Conservation (phyloP, 495 filamentous ascomycete species). For the Ascodesmis nigricans region DNA sequence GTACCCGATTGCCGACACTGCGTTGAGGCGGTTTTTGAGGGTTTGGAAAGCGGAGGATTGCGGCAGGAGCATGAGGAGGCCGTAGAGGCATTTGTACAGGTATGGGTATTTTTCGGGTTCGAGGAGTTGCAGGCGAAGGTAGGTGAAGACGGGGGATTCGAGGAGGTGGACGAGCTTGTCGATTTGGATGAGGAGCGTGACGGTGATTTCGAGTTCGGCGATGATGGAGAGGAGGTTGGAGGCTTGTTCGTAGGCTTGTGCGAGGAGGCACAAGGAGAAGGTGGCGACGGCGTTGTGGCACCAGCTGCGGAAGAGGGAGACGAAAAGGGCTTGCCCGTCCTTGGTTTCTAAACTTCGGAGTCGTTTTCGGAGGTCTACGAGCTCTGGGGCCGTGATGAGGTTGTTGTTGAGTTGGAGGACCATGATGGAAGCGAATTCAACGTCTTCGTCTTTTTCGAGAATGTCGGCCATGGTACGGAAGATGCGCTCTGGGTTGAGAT, state of each 20-base stretch:
- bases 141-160: constrained; percentile 95
- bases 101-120: constrained; percentile 92
- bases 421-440: constrained; percentile 99
- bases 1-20: constrained; percentile 89
- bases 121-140: constrained; percentile 89
- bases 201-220: constrained; percentile 95
- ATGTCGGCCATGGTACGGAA: constrained; percentile 92
- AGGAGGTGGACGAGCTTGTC: constrained; percentile 96
- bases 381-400: constrained; percentile 85
- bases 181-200: constrained; percentile 96
- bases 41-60: constrained; percentile 94
- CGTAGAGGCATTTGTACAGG: constrained; percentile 96
- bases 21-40: constrained; percentile 88
- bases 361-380: constrained; percentile 73
- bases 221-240: constrained; percentile 94
- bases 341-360: constrained; percentile 75
- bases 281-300: constrained; percentile 98
- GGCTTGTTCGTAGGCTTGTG: constrained; percentile 95
- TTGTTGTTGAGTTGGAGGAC: constrained; percentile 99
- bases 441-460: constrained; percentile 92
- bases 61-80: constrained; percentile 88
- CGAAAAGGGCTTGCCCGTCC: constrained; percentile 90
- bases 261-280: constrained; percentile 84
- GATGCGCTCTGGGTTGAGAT: constrained; percentile 79
- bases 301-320: constrained; percentile 85